Conservation (phyloP, 345 rosid genomes). For the Turnera subulata region DNA sequence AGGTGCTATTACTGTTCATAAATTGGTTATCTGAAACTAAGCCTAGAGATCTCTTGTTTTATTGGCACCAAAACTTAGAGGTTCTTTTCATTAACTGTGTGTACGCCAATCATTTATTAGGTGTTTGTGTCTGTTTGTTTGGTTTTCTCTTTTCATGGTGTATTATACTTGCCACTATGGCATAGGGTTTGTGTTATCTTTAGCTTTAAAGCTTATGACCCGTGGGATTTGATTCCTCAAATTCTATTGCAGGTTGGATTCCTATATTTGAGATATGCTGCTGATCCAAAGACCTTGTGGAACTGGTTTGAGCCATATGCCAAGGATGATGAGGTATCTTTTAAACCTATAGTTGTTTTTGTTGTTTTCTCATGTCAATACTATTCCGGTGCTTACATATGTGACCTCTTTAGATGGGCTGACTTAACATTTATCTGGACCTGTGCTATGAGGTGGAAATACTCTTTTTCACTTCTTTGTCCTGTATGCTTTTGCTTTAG, state of each 20-base stretch:
- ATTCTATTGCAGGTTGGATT: slow-evolving; percentile 79
- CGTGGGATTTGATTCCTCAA: slow-evolving; percentile 9
- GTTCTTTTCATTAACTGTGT: slow-evolving; percentile 11
- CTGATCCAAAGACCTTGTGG: slow-evolving; percentile 91
- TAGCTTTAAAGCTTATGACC: not conserved
- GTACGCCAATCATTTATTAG: not conserved
- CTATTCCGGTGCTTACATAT: no score
- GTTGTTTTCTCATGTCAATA: no score
- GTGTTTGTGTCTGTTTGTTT: no score
- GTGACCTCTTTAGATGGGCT: no score
- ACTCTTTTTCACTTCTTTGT: no score
- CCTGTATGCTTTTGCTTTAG: no score
- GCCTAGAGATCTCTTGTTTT: slow-evolving; percentile 4
- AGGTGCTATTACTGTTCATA: slow-evolving; percentile 3
- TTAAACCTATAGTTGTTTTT: not conserved
- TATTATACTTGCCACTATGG: not conserved
- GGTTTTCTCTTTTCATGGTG: slow-evolving; percentile 2
- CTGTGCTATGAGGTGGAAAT: no score
- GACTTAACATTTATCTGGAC: no score
- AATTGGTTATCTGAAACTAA: slow-evolving; percentile 7
- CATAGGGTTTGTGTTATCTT: not conserved
- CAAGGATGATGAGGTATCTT: slow-evolving; percentile 83
- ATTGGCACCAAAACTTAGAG: slow-evolving; percentile 13
- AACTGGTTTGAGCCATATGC: slow-evolving; percentile 88
- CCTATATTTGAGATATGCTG: slow-evolving; percentile 91